Evolutionary conservation across 1,284 basidiomycete species (phyloP), one percentile per base, ranked within the genome.

Genomic region (Athelia psychrophila): DNA sequence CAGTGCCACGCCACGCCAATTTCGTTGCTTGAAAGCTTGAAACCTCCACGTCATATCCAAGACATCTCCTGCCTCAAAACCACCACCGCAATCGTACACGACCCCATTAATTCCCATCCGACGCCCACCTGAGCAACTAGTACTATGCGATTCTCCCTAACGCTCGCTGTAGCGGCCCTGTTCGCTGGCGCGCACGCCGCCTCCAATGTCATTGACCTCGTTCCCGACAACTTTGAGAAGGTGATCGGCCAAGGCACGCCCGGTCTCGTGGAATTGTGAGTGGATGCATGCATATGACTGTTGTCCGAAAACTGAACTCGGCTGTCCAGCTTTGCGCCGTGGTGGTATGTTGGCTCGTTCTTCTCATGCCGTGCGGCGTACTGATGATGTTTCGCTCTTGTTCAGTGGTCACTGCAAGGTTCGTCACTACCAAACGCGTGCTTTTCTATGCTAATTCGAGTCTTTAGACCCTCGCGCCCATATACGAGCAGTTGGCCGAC

Each of bases 261-360:
- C 50, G 91, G 88, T 58, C 78, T 95, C 40, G 91, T 95, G 24
- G 93, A 95, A 71, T 95, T 95, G 88, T 94, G 63, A 71, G 90
- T 80, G n/a, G 9, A 32, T 38, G 46, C 36, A 16, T 47, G 47
- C 44, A n/a, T 20, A 42, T 53, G 40, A 35, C 27, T 49, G 24
- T n/a, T n/a, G n/a, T n/a, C n/a, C 18, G 46, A 13, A 20, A 9
- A 42, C 36, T 12, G 44, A 23, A 46, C 47, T 25, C 27, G 36
- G 19, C 46, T 50, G 1, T 47, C 1, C 53, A 91, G 88, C 69
- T 92, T 86, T 60, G 90, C 89, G 20, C 87, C 89, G 3, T 92
- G 89, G 89, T 92, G 86, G 87, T 89, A 74, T n/a, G 38, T 42
- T 60, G 86, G 75, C 32, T 50, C 42, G 25, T 2, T 51, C 33